A percentile compares a stretch with the other conserved stretches of the same genome.
phyloP scores from a whole-genome alignment of 2,329 filamentous ascomycete species.

The Aureobasidium sp. region DNA sequence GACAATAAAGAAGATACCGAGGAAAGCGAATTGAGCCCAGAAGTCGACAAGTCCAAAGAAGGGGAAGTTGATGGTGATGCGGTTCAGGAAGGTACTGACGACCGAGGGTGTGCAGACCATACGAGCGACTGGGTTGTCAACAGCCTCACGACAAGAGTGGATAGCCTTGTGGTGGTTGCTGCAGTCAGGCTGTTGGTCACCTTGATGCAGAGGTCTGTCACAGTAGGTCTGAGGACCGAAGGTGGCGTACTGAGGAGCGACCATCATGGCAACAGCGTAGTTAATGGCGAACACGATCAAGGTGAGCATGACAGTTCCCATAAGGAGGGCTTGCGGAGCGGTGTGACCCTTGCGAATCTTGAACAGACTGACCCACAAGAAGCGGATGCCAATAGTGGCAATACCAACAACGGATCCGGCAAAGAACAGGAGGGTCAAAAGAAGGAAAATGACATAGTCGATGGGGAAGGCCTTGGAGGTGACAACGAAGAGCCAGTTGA shows the following conservation, averaged over 20 bases:
- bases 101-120: conserved; percentile 85
- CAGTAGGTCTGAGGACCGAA: conserved; percentile 95
- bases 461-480: conserved; percentile 78
- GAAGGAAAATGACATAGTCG: conserved; percentile 82
- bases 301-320: conserved; percentile 84
- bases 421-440: conserved; percentile 82
- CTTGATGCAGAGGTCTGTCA: conserved; percentile 55
- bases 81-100: conserved; percentile 86
- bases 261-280: conserved; percentile 83
- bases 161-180: conserved; percentile 61
- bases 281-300: conserved; percentile 86
- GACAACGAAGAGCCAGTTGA: conserved; percentile 82
- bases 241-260: conserved; percentile 91
- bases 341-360: conserved; percentile 83
- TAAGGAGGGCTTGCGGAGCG: conserved; percentile 80
- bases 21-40: conserved; percentile 91
- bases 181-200: conserved; percentile 67
- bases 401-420: conserved; percentile 79
- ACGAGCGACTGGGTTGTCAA: conserved; percentile 59
- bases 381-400: conserved; percentile 80
- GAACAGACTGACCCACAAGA: conserved; percentile 93
- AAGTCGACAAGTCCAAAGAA: conserved; percentile 91
- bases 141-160: conserved; percentile 70
- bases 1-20: conserved; percentile 71
- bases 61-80: conserved; percentile 86